A percentile compares a stretch with the other conserved stretches of the same genome.
These are phyloP conservation scores for Metschnikowia hibisci DNA, from an alignment of 805 yeast species.

Conservation along the genomic window DNA sequence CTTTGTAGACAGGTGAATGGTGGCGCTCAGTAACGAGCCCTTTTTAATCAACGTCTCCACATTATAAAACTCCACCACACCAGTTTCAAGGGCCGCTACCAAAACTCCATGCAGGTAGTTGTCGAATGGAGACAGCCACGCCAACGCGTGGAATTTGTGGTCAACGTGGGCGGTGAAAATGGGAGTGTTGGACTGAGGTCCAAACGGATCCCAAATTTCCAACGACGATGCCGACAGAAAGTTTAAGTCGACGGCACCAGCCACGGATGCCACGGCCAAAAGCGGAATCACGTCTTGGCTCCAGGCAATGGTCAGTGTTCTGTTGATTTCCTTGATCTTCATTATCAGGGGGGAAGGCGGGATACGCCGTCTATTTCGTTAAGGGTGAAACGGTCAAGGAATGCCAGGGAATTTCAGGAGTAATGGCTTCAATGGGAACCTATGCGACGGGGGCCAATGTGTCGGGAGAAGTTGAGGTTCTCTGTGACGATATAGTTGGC, in stretches of 20 bases:
- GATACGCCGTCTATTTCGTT: not conserved
- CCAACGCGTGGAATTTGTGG: slow-evolving; percentile 64
- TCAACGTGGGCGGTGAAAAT: slow-evolving; percentile 34
- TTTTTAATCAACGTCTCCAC: slow-evolving; percentile 46
- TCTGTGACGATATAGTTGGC: slow-evolving; percentile 1
- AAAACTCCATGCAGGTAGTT: slow-evolving; percentile 51
- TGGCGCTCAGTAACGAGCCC: slow-evolving; percentile 38
- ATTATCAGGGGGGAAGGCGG: slow-evolving; percentile 6
- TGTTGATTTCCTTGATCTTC: slow-evolving; percentile 74
- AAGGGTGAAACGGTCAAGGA: not conserved
- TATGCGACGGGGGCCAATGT: not conserved
- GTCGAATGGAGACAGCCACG: slow-evolving; percentile 67
- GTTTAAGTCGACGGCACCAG: slow-evolving; percentile 90
- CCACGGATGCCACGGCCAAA: slow-evolving; percentile 88
- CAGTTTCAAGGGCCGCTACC: slow-evolving; percentile 89
- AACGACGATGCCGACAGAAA: slow-evolving; percentile 76
- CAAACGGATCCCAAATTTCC: slow-evolving; percentile 72
- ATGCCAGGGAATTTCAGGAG: not conserved
- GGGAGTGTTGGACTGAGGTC: slow-evolving; percentile 30
- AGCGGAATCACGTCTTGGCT: slow-evolving; percentile 70
- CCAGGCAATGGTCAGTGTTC: slow-evolving; percentile 97
- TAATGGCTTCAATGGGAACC: not conserved
- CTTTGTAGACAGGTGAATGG: slow-evolving; percentile 47
- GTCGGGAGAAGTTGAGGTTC: slow-evolving; percentile 3
- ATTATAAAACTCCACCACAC: slow-evolving; percentile 76